Evolutionary conservation across 2,329 filamentous ascomycete species (phyloP).

Genomic region (Helotiales sp.): DNA sequence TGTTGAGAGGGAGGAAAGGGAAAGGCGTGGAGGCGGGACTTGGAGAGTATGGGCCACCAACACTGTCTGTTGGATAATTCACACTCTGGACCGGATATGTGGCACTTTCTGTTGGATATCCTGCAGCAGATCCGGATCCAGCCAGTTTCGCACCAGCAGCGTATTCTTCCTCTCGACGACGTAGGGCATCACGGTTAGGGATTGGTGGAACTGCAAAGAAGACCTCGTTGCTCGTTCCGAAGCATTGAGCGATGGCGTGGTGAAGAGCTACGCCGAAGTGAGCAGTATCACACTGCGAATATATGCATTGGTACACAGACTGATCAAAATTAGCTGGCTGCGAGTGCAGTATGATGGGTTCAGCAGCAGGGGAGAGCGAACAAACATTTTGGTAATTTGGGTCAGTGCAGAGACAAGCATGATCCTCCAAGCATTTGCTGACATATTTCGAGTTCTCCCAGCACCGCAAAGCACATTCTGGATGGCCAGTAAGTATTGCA

Average conservation of each 20-base stretch:
- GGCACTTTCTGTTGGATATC: constrained; percentile 27
- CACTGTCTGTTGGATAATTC: constrained; percentile 14
- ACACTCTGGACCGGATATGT: constrained; percentile 20
- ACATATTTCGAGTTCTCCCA: constrained; percentile 47
- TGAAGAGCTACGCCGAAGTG: constrained; percentile 45
- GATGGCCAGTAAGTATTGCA: constrained; percentile 7
- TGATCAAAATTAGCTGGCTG: constrained; percentile 17
- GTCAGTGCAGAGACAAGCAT: constrained; percentile 43
- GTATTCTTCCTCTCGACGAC: constrained; percentile 40
- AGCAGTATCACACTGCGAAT: constrained; percentile 45
- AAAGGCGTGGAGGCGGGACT: constrained; percentile 18
- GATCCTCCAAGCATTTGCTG: constrained; percentile 40
- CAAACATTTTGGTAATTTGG: constrained; percentile 42
- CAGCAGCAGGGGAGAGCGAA: background rate
- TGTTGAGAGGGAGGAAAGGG: constrained; percentile 19
- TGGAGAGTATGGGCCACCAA: constrained; percentile 19
- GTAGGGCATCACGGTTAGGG: constrained; percentile 40
- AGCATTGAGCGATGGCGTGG: constrained; percentile 42
- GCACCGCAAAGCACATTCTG: constrained; percentile 43
- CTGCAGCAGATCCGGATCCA: constrained; percentile 31
- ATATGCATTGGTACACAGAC: constrained; percentile 45
- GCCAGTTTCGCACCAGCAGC: constrained; percentile 30
- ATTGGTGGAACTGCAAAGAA: constrained; percentile 33
- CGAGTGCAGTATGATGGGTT: background rate
- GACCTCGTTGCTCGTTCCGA: constrained; percentile 29